Conservation (phyloP, 805 yeast species). For the Suhomyces kilbournensis region DNA sequence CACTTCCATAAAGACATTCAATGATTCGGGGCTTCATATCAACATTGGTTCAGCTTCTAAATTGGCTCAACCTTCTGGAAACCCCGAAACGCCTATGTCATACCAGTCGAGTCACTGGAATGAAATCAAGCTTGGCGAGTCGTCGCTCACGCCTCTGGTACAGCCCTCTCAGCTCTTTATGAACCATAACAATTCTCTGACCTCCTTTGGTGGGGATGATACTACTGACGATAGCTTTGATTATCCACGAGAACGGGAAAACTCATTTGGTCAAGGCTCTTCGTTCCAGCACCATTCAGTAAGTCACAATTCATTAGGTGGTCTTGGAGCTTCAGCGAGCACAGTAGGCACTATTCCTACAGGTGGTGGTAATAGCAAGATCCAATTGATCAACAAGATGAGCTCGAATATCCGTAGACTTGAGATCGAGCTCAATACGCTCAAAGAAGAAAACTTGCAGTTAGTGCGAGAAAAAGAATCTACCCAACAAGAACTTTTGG, state of each 20-base stretch:
- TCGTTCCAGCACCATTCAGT: background rate
- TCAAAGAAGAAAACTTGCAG: slow-evolving; percentile 59
- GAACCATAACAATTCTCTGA: slow-evolving; percentile 12
- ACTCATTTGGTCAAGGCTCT: slow-evolving; percentile 4
- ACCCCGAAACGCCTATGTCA: slow-evolving; percentile 1
- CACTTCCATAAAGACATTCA: background rate
- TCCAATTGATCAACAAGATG: slow-evolving; percentile 72
- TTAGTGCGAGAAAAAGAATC: slow-evolving; percentile 57
- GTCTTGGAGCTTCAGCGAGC: background rate
- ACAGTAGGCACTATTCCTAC: slow-evolving; percentile 10
- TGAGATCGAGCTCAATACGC: slow-evolving; percentile 69
- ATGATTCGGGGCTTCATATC: slow-evolving; percentile 12
- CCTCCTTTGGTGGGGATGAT: slow-evolving; percentile 10
- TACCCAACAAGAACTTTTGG: slow-evolving; percentile 66
- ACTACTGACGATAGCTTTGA: slow-evolving; percentile 2
- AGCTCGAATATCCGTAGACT: slow-evolving; percentile 73
- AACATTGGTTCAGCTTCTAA: slow-evolving; percentile 13
- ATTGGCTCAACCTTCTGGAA: slow-evolving; percentile 4
- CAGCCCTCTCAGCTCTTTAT: background rate
- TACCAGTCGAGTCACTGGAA: slow-evolving; percentile 5
- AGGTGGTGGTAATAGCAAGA: slow-evolving; percentile 19
- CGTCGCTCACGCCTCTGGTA: slow-evolving; percentile 35
- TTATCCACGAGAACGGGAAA: slow-evolving; percentile 1
- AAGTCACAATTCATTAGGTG: background rate
- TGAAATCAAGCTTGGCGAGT: slow-evolving; percentile 44